Evolutionary conservation across 2,329 filamentous ascomycete genomes (phyloP), one percentile per base, ranked within the genome.

Genomic region (Pestalotiopsis sp.): DNA sequence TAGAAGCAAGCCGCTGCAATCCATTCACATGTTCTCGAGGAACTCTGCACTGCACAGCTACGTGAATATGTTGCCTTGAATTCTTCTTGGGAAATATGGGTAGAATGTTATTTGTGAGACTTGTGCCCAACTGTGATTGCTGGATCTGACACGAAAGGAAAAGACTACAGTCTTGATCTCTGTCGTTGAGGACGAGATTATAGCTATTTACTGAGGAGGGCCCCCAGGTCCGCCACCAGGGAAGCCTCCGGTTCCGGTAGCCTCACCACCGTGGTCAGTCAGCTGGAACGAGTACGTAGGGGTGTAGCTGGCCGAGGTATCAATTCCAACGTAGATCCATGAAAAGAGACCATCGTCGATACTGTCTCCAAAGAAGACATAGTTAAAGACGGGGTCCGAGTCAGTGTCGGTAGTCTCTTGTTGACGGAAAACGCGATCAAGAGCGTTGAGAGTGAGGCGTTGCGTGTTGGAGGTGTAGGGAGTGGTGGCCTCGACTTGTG

Each of bases 391-490:
- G 3, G 64, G 64, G 17, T 66, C 64, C 12, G 45, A 58, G 17
- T 13, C 25, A 11, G 64, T 58, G 17, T 38, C 36, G 17, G 11
- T 23, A 6, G 64, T 66, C 49, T 66, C 64, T 14, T 57, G 45
- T 20, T 45, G 17, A 25, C 52, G 23, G 25, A 66, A 66, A 9
- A 66, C 64, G 17, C 49, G 64, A 20, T 66, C 64, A 12, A 31
- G 41, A 36, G 52, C 52, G 25, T 66, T 66, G 5, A 25, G 23
- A 27, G 63, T 65, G n/a, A 65, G 20, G 23, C 36, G 20, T 66
- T 80, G 76, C 4, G 63, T 49, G 23, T 65, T 65, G n/a, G 39
- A 17, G 4, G n/a, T 65, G 7, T 65, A 65, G n/a, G 64, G 64
- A 23, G 23, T 20, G 12, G 41, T 45, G 31, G 64, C 64, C 49